Base-by-base conservation (phyloP, 495 filamentous ascomycete genomes). In the Cenococcum geophilum region DNA sequence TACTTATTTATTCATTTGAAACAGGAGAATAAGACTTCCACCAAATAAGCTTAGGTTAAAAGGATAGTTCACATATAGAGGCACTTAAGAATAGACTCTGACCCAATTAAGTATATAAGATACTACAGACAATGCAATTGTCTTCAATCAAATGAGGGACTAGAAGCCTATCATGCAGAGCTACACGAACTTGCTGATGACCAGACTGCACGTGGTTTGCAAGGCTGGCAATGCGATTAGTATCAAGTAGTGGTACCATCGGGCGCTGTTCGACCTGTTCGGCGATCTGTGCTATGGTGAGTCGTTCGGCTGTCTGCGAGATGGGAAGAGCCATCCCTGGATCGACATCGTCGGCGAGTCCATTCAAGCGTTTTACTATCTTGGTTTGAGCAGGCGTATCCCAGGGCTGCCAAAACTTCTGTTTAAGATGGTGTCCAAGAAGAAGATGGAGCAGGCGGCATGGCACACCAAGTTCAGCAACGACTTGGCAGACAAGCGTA, bases 261-360 rank as follows among this genome's bases (percentile, higher is more conserved):
- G 23, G 37, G 40, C 23, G 0, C 11, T 45, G 2, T 57, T 57
- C 23, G 27, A 57, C 23, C 6, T 57, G 9, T 40, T 40, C 12
- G 54, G 32, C 16, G 54, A 57, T 57, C 54, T 57, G 4, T 40
- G 35, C 34, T 57, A 40, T 32, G 23, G 54, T 9, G 54, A 40
- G 34, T 22, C n/a, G 1, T 55, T 55, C 22, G 40, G 40, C 8
- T 57, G 54, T 40, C 27, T 57, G 1, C n/a, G 18, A 20, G 27
- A 23, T 36, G 40, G 43, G 21, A 34, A 45, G 49, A 72, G 73
- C 51, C 71, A 55, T 51, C 61, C 58, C 59, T 73, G 59, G 71
- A 63, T 73, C 43, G 66, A 66, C 18, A 70, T 72, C 9, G 67
- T 77, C 25, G 49, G 22, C 21, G 2, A 52, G 23, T 52, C 49